phyloP scores from a whole-genome alignment of 2,329 filamentous ascomycete genomes.

The Aspergillus sp. region DNA sequence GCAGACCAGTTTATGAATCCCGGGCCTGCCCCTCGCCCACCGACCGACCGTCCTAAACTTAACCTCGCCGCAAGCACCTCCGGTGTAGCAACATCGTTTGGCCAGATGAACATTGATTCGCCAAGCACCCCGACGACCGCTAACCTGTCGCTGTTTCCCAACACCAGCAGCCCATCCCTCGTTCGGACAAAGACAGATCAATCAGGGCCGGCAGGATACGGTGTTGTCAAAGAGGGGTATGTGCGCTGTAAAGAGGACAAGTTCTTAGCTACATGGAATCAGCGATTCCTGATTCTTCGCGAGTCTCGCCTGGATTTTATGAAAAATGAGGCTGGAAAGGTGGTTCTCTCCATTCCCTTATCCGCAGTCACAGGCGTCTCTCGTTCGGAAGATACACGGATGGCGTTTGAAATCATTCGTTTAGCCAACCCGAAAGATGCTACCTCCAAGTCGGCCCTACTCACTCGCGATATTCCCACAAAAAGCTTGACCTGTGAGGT shows the following conservation, averaged over 20 bases:
- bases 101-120: conserved; percentile 68
- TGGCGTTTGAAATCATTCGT: conserved; percentile 91
- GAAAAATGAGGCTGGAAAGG: conserved; percentile 85
- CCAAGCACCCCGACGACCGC: conserved; percentile 54
- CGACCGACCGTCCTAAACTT: conserved; percentile 77
- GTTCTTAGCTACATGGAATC: conserved; percentile 78
- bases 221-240: conserved; percentile 67
- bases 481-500: conserved; percentile 89
- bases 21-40: conserved; percentile 87
- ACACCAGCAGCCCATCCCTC: conserved; percentile 71
- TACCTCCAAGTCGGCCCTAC: conserved; percentile 65
- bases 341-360: conserved; percentile 80
- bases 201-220: conserved; percentile 66
- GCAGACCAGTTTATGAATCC: conserved; percentile 88
- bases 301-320: conserved; percentile 93
- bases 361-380: conserved; percentile 88
- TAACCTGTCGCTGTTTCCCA: conserved; percentile 64
- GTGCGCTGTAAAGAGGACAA: conserved; percentile 75
- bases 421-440: conserved; percentile 61
- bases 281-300: conserved; percentile 86
- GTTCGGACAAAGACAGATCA: conserved; percentile 58
- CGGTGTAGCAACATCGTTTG: conserved; percentile 66
- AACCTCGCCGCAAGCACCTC: conserved; percentile 70
- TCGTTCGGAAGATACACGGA: conserved; percentile 84
- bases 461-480: conserved; percentile 75